These are phyloP conservation scores for Comarum palustre DNA, from an alignment of 306 rosid genomes.

Conservation along the genomic window DNA sequence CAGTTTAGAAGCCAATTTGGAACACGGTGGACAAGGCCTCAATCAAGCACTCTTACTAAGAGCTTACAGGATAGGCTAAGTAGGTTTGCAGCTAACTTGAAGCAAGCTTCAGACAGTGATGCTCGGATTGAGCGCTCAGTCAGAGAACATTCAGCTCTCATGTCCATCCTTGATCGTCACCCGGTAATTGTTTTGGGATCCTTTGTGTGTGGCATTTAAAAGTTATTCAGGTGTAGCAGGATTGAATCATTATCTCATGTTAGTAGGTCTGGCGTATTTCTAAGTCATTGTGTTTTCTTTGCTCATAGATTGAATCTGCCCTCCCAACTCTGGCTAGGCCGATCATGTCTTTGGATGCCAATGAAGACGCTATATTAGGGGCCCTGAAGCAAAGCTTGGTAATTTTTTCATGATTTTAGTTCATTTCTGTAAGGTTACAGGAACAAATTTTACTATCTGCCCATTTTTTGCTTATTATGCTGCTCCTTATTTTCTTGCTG, in stretches of 20 bases:
- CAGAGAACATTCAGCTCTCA: constrained; percentile 73
- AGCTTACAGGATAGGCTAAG: constrained; percentile 88
- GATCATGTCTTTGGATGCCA: constrained; percentile 95
- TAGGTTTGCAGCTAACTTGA: constrained; percentile 91
- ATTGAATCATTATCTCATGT: constrained; percentile 18
- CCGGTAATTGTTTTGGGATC: constrained; percentile 55
- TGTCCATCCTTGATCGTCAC: constrained; percentile 84
- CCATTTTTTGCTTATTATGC: background rate
- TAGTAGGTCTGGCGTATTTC: constrained; percentile 11
- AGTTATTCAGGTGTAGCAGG: background rate
- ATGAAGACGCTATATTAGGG: constrained; percentile 92
- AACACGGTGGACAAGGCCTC: constrained; percentile 96
- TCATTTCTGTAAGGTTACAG: background rate
- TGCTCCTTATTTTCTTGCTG: background rate
- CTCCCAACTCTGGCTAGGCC: constrained; percentile 95
- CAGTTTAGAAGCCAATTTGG: constrained; percentile 94
- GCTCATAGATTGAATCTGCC: constrained; percentile 84
- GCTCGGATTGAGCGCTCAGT: constrained; percentile 84
- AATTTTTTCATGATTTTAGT: constrained; percentile 24
- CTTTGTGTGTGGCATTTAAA: constrained; percentile 1
- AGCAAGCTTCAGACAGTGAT: constrained; percentile 97
- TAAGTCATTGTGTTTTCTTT: constrained; percentile 24
- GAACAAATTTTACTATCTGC: background rate
- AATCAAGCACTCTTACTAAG: constrained; percentile 89
- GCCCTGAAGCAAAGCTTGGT: constrained; percentile 97